A percentile compares a stretch with the other conserved stretches of the same genome.
phyloP scores from a whole-genome alignment of 495 filamentous ascomycete genomes.

The Aspergillus campestris region DNA sequence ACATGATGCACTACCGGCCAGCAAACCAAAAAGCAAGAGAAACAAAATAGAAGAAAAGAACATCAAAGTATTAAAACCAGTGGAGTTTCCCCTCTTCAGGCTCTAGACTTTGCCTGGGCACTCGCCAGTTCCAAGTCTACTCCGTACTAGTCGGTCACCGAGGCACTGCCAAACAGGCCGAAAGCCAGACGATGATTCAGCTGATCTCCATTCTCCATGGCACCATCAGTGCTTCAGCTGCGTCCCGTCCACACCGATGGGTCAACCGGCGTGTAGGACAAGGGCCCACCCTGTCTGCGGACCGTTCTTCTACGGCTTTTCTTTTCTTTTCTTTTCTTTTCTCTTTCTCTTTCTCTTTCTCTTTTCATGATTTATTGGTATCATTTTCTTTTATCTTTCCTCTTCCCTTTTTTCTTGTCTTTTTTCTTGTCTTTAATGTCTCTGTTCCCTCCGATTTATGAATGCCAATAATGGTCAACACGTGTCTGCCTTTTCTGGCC shows the following conservation, averaged over 20 bases:
- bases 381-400: constrained; percentile 1
- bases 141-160: constrained; percentile 9
- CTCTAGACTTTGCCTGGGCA: constrained; percentile 11
- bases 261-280: constrained; percentile 26
- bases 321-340: constrained; percentile 10
- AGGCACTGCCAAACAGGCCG: constrained; percentile 16
- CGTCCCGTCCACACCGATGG: constrained; percentile 34
- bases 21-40: too few species aligned
- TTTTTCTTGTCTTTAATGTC: not conserved
- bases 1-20: too few species aligned
- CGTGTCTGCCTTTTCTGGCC: too few species aligned
- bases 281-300: constrained; percentile 12
- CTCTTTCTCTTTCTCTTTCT: constrained; percentile 7
- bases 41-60: too few species aligned
- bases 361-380: not conserved
- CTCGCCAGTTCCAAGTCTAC: too few species aligned
- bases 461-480: too few species aligned
- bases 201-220: constrained; percentile 26
- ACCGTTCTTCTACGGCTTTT: constrained; percentile 16
- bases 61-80: too few species aligned
- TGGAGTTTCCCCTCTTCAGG: constrained; percentile 8
- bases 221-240: constrained; percentile 18
- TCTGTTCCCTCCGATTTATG: too few species aligned
- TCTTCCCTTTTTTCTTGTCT: not conserved
- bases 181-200: constrained; percentile 18